A percentile compares a stretch with the other conserved stretches of the same genome.
Evolutionary conservation across 495 filamentous ascomycete genomes (phyloP).

Genomic region (Cercophora newfieldiana): DNA sequence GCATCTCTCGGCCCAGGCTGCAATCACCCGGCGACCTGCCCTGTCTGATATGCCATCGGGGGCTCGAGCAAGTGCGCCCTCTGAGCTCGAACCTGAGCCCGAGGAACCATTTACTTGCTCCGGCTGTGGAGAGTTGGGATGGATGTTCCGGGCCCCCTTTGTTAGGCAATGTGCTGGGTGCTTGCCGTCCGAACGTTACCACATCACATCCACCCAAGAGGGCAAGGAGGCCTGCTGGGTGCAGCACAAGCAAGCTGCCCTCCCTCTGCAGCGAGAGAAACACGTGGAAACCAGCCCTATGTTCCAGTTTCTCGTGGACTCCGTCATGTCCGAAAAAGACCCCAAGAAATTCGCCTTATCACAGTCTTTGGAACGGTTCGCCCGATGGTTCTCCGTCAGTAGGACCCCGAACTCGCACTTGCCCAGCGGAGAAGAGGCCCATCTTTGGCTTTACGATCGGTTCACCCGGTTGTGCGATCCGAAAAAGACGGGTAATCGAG

Average conservation of each 20-base stretch:
- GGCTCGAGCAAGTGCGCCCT: no score
- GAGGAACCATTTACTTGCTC: neutral
- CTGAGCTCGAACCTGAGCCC: neutral
- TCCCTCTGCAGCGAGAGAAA: neutral
- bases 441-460: constrained; percentile 14
- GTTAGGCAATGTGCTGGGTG: neutral
- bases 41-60: no score
- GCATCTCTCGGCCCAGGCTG: no score
- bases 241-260: neutral
- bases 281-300: neutral
- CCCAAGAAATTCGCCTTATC: neutral
- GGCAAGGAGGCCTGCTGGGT: neutral
- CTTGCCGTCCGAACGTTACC: neutral
- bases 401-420: neutral
- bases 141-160: neutral
- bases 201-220: neutral
- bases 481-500: neutral
- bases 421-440: neutral
- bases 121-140: neutral
- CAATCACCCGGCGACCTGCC: no score
- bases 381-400: neutral
- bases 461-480: constrained; percentile 9
- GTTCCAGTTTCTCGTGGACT: neutral
- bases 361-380: neutral
- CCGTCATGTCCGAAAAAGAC: constrained; percentile 1